Evolutionary conservation across 2,329 filamentous ascomycete genomes (phyloP).

Genomic region (Trichoderma sp.): DNA sequence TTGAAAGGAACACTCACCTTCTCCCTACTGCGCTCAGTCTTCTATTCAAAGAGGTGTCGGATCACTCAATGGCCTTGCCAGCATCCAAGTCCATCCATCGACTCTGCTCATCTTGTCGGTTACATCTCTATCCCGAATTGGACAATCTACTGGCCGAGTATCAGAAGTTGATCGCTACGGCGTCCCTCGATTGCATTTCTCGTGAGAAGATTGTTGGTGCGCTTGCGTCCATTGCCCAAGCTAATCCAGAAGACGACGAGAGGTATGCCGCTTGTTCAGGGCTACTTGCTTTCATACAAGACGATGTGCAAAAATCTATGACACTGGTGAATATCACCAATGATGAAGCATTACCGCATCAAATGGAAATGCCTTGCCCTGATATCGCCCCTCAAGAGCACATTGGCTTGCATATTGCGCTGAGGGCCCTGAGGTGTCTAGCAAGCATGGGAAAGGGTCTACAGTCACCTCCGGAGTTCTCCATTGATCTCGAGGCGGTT

Average conservation of each 20-base stretch:
- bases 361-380: conserved; percentile 27
- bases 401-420: conserved; percentile 46
- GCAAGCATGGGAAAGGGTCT: conserved; percentile 69
- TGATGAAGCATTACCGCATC: neutral
- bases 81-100: conserved; percentile 73
- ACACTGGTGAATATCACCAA: conserved; percentile 24
- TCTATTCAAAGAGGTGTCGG: conserved; percentile 67
- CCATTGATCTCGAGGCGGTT: conserved; percentile 64
- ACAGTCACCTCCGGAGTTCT: conserved; percentile 64
- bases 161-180: conserved; percentile 55
- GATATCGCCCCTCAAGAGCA: conserved; percentile 41
- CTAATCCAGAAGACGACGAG: conserved; percentile 56
- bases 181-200: conserved; percentile 60
- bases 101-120: conserved; percentile 73
- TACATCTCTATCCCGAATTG: conserved; percentile 64
- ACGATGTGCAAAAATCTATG: conserved; percentile 45
- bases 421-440: conserved; percentile 65
- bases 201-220: conserved; percentile 73
- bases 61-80: conserved; percentile 59
- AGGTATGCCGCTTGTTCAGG: conserved; percentile 55
- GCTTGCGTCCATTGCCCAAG: conserved; percentile 74
- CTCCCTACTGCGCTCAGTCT: conserved; percentile 71
- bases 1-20: conserved; percentile 65
- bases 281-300: conserved; percentile 60
- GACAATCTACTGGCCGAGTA: conserved; percentile 71